These are phyloP conservation scores for Penicillium sp. DNA, from an alignment of 2,329 filamentous ascomycete species.

Conservation along the genomic window DNA sequence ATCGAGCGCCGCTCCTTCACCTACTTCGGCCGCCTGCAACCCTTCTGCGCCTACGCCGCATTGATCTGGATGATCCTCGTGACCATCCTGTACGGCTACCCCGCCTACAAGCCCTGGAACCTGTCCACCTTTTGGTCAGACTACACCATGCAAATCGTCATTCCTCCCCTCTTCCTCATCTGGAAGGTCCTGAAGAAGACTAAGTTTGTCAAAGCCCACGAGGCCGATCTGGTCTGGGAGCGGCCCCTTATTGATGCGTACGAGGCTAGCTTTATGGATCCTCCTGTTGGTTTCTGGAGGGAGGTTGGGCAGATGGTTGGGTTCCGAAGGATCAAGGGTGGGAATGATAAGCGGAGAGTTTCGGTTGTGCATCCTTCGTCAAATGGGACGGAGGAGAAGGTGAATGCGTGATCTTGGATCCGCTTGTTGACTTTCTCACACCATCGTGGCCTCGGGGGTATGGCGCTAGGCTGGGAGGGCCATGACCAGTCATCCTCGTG, in stretches of 20 bases:
- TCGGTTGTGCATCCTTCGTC: conserved; percentile 20
- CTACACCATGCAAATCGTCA: conserved; percentile 61
- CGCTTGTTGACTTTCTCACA: not conserved
- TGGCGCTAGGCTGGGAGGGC: too few relatives aligned
- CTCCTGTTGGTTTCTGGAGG: conserved; percentile 58
- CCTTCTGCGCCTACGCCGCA: conserved; percentile 51
- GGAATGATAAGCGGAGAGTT: conserved; percentile 19
- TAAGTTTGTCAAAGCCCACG: conserved; percentile 53
- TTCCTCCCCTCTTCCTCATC: conserved; percentile 55
- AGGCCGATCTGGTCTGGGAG: conserved; percentile 64
- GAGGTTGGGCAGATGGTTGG: conserved; percentile 55
- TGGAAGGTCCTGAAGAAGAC: conserved; percentile 69
- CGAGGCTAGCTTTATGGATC: conserved; percentile 54
- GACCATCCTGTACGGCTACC: conserved; percentile 57
- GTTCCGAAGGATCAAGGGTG: conserved; percentile 18
- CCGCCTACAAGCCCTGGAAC: conserved; percentile 51
- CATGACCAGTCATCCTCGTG: not conserved
- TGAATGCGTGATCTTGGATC: not conserved
- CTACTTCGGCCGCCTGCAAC: conserved; percentile 62
- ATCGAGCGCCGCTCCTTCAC: conserved; percentile 57
- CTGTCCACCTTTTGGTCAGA: conserved; percentile 51
- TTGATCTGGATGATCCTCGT: conserved; percentile 29
- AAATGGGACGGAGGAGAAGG: not conserved
- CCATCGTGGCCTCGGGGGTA: not conserved
- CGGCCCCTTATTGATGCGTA: conserved; percentile 62